Conservation (phyloP, 306 rosid genomes). For the Vachellia collinsii region DNA sequence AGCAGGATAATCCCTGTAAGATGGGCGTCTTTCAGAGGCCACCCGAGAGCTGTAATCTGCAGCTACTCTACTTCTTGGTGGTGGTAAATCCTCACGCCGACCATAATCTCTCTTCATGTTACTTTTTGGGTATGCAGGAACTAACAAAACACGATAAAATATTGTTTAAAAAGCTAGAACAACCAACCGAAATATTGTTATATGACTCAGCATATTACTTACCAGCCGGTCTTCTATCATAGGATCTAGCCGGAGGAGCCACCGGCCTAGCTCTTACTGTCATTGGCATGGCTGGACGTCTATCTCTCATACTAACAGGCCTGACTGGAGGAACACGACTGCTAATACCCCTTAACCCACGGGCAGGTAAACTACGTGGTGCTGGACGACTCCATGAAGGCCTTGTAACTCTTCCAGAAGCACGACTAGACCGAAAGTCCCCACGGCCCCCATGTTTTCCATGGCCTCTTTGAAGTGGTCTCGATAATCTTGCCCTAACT, state of each 20-base stretch:
- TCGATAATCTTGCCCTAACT: conserved; percentile 93
- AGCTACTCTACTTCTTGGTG: conserved; percentile 79
- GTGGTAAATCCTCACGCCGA: conserved; percentile 81
- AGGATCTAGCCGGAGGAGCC: conserved; percentile 79
- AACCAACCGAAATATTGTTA: conserved; percentile 6
- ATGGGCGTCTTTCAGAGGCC: conserved; percentile 72
- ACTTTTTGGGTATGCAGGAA: conserved; percentile 72
- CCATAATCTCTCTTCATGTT: conserved; percentile 81
- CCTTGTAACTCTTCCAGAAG: conserved; percentile 55
- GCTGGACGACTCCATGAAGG: conserved; percentile 83
- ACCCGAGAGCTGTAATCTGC: conserved; percentile 79
- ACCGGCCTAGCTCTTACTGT: conserved; percentile 70
- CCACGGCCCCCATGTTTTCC: conserved; percentile 79
- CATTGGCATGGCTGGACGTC: conserved; percentile 72
- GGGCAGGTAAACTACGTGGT: conserved; percentile 65
- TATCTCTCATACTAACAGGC: conserved; percentile 74
- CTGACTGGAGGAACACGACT: conserved; percentile 69
- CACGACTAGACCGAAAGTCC: conserved; percentile 66
- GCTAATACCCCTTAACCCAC: conserved; percentile 69
- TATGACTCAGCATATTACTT: conserved; percentile 21
- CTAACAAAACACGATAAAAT: conserved; percentile 43
- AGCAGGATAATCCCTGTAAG: conserved; percentile 76
- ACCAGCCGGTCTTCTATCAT: conserved; percentile 89
- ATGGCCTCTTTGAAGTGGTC: conserved; percentile 94
- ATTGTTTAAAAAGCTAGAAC: neutral